phyloP scores from a whole-genome alignment of 345 rosid species.

The Boechera retrofracta region DNA sequence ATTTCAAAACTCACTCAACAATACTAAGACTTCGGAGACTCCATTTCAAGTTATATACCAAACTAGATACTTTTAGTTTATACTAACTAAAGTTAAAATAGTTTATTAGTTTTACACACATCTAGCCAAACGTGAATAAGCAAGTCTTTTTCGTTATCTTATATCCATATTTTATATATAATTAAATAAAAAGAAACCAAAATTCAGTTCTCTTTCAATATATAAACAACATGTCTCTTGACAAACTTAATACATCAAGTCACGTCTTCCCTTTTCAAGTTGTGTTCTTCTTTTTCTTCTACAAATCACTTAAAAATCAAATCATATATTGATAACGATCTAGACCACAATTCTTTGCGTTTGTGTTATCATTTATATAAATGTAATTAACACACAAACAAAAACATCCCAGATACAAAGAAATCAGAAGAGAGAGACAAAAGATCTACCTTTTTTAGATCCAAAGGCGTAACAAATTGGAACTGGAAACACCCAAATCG shows the following conservation, averaged over 20 bases:
- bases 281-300: constrained; percentile 27
- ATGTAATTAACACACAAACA: background rate
- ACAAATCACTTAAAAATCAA: constrained; percentile 10
- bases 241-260: constrained; percentile 20
- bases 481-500: too few species aligned
- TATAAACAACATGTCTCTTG: constrained; percentile 23
- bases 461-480: too few species aligned
- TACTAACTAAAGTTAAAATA: too few species aligned
- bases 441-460: too few species aligned
- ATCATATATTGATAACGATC: constrained; percentile 8
- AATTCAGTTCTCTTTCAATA: background rate
- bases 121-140: too few species aligned
- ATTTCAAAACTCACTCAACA: too few species aligned
- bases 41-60: too few species aligned
- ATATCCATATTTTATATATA: background rate
- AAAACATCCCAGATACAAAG: background rate
- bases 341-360: background rate
- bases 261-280: constrained; percentile 28
- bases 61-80: too few species aligned
- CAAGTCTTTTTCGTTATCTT: too few species aligned
- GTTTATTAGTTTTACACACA: too few species aligned
- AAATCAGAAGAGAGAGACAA: too few species aligned
- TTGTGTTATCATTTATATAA: background rate
- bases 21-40: too few species aligned
- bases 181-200: background rate